phyloP scores from a whole-genome alignment of 176 grass and related monocot genomes.

The Ensete glaucum region DNA sequence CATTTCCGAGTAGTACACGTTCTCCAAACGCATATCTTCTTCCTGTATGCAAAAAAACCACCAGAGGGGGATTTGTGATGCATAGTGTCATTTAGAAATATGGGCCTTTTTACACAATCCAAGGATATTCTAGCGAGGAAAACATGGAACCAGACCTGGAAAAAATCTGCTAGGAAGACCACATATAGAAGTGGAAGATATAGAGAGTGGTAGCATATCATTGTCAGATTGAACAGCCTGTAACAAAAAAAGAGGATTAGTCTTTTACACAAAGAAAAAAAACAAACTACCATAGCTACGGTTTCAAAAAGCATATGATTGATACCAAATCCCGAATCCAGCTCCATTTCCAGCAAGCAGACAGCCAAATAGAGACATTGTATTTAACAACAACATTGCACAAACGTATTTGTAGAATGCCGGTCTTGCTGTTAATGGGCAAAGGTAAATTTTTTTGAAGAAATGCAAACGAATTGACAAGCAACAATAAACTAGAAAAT shows the following conservation, averaged over 20 bases:
- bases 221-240: conserved; percentile 84
- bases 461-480: conserved; percentile 5
- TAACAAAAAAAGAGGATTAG: not conserved
- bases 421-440: conserved; percentile 59
- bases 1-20: conserved; percentile 97
- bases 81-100: not conserved
- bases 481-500: conserved; percentile 1
- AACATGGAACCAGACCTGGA: conserved; percentile 53
- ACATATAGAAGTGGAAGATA: conserved; percentile 91
- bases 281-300: not conserved
- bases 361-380: conserved; percentile 66
- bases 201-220: conserved; percentile 81
- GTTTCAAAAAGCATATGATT: conserved; percentile 14
- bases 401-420: conserved; percentile 88
- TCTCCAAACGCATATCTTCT: conserved; percentile 94
- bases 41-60: conserved; percentile 41
- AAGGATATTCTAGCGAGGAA: not conserved
- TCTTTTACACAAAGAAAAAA: not conserved
- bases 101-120: not conserved
- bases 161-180: conserved; percentile 94
- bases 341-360: conserved; percentile 61
- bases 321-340: conserved; percentile 87
- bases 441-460: conserved; percentile 19
- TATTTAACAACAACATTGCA: conserved; percentile 74
- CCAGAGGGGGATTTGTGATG: not conserved